Percentiles rank a stretch among this genome's conserved stretches.
Evolutionary conservation across 495 filamentous ascomycete species (phyloP).

Genomic region (Chaetomium fimeti): DNA sequence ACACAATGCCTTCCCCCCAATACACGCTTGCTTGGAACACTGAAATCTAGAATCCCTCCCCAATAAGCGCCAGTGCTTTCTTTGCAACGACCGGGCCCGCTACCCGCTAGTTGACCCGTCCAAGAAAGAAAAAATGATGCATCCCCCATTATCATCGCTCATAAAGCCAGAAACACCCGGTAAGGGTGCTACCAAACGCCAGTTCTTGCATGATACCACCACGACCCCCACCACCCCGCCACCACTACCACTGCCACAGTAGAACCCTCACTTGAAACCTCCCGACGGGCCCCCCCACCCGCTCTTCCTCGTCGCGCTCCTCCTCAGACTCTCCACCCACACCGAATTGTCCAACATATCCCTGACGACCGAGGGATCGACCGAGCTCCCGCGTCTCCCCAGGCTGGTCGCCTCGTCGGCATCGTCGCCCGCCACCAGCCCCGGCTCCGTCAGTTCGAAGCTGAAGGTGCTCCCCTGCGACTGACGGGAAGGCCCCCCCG

Average conservation of each 20-base stretch:
- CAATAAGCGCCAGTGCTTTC: conserved; percentile 12
- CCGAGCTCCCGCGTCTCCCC: conserved; percentile 56
- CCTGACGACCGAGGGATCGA: conserved; percentile 75
- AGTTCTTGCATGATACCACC: not conserved
- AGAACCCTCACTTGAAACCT: conserved; percentile 17
- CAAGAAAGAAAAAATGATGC: not conserved
- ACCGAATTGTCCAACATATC: conserved; percentile 79
- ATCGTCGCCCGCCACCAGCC: conserved; percentile 8
- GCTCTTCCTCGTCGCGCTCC: conserved; percentile 72
- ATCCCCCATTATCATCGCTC: conserved; percentile 15
- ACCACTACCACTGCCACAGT: not conserved
- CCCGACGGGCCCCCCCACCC: conserved; percentile 20
- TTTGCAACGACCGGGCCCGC: not conserved
- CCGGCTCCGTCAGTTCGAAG: conserved; percentile 45
- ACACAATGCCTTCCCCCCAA: not conserved
- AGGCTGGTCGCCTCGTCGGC: conserved; percentile 36
- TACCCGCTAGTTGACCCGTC: not conserved
- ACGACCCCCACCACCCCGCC: not conserved
- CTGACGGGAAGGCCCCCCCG: not conserved
- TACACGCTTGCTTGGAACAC: not conserved
- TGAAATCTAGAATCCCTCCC: not conserved
- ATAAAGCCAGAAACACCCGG: not conserved
- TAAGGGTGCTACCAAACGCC: conserved; percentile 1
- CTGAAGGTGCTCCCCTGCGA: conserved; percentile 39
- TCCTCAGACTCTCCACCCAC: conserved; percentile 88